Conservation (phyloP, 1,284 basidiomycete species). For the Butyriboletus appendiculatus region DNA sequence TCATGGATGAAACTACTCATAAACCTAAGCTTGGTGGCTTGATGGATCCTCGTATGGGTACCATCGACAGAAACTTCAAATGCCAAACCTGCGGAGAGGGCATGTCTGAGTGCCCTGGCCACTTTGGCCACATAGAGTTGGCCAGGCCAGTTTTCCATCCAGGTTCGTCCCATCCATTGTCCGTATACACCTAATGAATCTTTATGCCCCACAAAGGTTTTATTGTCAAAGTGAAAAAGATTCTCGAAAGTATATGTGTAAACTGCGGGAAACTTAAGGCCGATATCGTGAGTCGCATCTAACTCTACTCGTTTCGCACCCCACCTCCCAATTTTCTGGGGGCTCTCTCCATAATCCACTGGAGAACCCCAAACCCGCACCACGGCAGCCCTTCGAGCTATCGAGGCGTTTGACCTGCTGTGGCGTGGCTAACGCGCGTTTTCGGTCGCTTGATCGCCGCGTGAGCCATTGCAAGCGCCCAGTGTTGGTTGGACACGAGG, state of each 20-base stretch:
- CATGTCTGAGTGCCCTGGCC: conserved; percentile 97
- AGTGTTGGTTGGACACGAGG: conserved; percentile 79
- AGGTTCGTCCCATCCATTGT: conserved; percentile 53
- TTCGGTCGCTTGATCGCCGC: conserved; percentile 91
- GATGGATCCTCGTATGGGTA: conserved; percentile 98
- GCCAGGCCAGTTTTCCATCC: conserved; percentile 96
- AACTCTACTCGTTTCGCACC: conserved; percentile 86
- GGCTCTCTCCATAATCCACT: conserved; percentile 82
- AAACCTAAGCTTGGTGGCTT: conserved; percentile 91
- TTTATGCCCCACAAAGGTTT: conserved; percentile 66
- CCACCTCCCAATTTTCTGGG: conserved; percentile 92
- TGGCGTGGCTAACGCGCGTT: conserved; percentile 70
- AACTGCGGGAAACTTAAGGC: conserved; percentile 98
- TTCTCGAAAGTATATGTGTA: conserved; percentile 97
- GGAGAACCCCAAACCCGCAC: conserved; percentile 90
- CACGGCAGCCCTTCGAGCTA: conserved; percentile 68
- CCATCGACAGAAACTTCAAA: conserved; percentile 99
- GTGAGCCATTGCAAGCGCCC: conserved; percentile 63
- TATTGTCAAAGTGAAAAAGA: conserved; percentile 99
- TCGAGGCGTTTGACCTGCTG: conserved; percentile 78
- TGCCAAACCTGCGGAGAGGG: conserved; percentile 99
- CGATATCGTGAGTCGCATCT: conserved; percentile 86
- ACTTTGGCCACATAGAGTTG: conserved; percentile 98
- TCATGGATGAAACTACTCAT: conserved; percentile 92
- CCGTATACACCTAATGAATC: neutral